Evolutionary conservation across 2,329 filamentous ascomycete genomes (phyloP), one percentile per base, ranked within the genome.

Genomic region (Exophiala mesophila): DNA sequence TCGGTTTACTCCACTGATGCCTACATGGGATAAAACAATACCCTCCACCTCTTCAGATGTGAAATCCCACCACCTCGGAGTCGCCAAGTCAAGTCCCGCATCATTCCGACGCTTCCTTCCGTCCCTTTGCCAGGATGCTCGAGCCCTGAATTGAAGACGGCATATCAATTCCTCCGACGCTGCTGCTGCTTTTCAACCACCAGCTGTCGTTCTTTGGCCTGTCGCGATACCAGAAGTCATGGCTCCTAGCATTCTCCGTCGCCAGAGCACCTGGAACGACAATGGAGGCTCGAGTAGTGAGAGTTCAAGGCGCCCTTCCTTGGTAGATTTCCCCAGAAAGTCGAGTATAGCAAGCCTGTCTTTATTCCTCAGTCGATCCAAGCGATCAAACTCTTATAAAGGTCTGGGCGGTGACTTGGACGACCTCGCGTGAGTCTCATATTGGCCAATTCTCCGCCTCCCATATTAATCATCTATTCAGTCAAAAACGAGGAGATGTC

Each of bases 401-500:
- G 38, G 30, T 17, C 5, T 12, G 19, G 41, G 34, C 10, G n/a
- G 41, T 3, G 15, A 24, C n/a, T 24, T 35, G 19, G 44, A 39
- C 5, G 10, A 12, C 15, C 36, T 35, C 2, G 32, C 44, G 48
- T 16, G 4, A 20, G 12, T 5, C 24, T 15, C 8, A 13, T n/a
- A 9, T 9, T n/a, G 18, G 3, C 18, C 26, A 28, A 18, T n/a
- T 13, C 13, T 19, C 20, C 8, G 15, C 28, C 10, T 26, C 23
- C 7, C 12, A 26, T 26, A 26, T 12, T 26, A 26, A 26, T 26
- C 23, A 7, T 7, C 12, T 12, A 7, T 12, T 6, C 38, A 50
- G 47, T n/a, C 39, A 44, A 44, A 41, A 23, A 10, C 32, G 47
- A 20, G 48, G 50, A n/a, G 39, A 50, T 10, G 36, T 39, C 4